Base-by-base conservation (phyloP, 345 rosid species). In the Ricinus communis region DNA sequence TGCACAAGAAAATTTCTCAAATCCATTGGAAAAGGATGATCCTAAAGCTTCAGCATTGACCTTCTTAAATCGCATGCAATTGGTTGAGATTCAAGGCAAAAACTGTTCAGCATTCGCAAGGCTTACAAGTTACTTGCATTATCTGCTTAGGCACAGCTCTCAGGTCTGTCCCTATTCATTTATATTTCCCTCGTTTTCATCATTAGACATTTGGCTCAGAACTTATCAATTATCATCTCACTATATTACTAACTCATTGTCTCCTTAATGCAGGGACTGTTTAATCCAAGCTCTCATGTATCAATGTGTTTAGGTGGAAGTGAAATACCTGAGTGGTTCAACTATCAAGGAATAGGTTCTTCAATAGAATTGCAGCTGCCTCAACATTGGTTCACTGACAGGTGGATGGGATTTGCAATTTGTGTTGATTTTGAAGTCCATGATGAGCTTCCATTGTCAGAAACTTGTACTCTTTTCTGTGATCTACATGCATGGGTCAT, bases 401-500 rank as follows among this genome's bases (percentile, higher is more conserved):
- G 10, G 33, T 69, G 65, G 65, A 70, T 57, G 73, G 73, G 73
- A n/a, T 47, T 69, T 30, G 54, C 64, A 0, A 33, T 69, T 25
- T 69, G 65, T 59, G 65, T 31, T 27, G 40, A 28, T 45, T 33
- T 56, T 27, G 38, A 49, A 33, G n/a, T 2, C 2, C 3, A 45
- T 11, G 33, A 58, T 18, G 31, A 27, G 15, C 59, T 13, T 69
- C 24, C 22, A 16, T 55, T 2, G 27, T 9, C 55, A 18, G 25
- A 27, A 28, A 18, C 36, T 16, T 0, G 15, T 46, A 65, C 24
- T 8, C 22, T 65, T 47, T 46, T 47, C 40, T 65, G 68, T 27
- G 68, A 65, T 65, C 27, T 65, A 49, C 55, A 65, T 8, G 68
- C 68, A 25, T 28, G 10, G 36, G 8, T 8, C 10, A 24, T 16